phyloP scores from a whole-genome alignment of 1,284 basidiomycete species.

The Puccinia sorghi region DNA sequence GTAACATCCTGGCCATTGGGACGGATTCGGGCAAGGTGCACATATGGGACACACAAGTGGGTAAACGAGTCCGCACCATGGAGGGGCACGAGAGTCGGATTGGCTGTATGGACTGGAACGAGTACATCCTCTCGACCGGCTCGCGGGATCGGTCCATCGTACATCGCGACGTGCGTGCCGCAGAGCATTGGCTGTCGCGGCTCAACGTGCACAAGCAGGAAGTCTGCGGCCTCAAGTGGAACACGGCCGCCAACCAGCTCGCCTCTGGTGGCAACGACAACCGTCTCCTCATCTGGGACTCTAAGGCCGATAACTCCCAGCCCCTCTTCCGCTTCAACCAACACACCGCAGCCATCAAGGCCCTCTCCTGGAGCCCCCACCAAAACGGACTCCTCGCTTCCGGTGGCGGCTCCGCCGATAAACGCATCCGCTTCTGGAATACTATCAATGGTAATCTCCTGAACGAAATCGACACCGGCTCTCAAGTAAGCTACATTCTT shows the following conservation, averaged over 20 bases:
- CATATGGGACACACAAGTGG: slow-evolving; percentile 81
- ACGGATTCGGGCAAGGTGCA: slow-evolving; percentile 83
- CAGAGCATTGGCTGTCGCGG: slow-evolving; percentile 71
- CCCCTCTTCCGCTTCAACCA: slow-evolving; percentile 94
- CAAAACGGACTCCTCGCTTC: slow-evolving; percentile 85
- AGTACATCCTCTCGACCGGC: slow-evolving; percentile 82
- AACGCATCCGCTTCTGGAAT: slow-evolving; percentile 98
- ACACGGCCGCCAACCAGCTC: slow-evolving; percentile 65
- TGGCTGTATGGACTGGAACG: slow-evolving; percentile 91
- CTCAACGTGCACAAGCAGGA: slow-evolving; percentile 87
- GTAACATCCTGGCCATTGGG: slow-evolving; percentile 85
- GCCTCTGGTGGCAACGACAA: slow-evolving; percentile 98
- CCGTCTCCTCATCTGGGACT: slow-evolving; percentile 87
- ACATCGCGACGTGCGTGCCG: slow-evolving; percentile 82
- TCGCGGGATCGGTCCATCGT: slow-evolving; percentile 87
- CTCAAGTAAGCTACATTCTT: slow-evolving; percentile 63
- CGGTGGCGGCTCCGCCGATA: slow-evolving; percentile 92
- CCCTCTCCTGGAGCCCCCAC: slow-evolving; percentile 97
- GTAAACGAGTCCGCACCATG: slow-evolving; percentile 72
- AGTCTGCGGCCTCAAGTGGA: slow-evolving; percentile 95
- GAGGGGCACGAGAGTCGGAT: slow-evolving; percentile 84
- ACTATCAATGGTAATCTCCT: slow-evolving; percentile 70
- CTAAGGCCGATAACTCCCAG: neutral
- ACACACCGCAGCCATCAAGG: slow-evolving; percentile 95
- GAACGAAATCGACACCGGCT: slow-evolving; percentile 80